These are phyloP conservation scores for Lactifluus hygrophoroides DNA, from an alignment of 768 basidiomycete genomes.

Conservation along the genomic window DNA sequence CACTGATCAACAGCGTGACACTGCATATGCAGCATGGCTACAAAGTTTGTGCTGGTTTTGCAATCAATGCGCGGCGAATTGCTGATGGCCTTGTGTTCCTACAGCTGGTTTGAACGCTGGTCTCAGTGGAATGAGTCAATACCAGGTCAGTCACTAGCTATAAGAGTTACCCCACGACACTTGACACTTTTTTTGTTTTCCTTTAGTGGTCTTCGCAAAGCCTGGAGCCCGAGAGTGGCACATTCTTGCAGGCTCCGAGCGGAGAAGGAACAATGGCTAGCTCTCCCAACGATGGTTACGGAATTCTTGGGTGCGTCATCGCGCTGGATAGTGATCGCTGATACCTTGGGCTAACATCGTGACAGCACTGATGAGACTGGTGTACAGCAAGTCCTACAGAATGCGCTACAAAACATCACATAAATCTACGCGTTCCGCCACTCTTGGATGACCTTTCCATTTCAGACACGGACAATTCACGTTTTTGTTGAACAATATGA, in stretches of 20 bases:
- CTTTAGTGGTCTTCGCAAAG: conserved; percentile 12
- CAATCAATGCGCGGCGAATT: neutral
- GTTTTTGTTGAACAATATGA: neutral
- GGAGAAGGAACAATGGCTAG: neutral
- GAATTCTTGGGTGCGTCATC: conserved; percentile 11
- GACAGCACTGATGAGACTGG: neutral
- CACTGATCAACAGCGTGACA: neutral
- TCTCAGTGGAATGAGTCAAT: conserved; percentile 6
- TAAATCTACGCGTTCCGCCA: neutral
- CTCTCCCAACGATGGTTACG: conserved; percentile 20
- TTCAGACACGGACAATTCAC: neutral
- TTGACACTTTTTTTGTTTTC: neutral
- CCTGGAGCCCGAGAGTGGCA: neutral
- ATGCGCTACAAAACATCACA: neutral
- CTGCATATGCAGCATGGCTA: conserved; percentile 10
- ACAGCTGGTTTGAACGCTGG: conserved; percentile 3
- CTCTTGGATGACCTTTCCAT: neutral
- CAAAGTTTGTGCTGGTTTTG: conserved; percentile 2
- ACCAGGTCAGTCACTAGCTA: conserved; percentile 9
- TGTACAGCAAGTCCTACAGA: conserved; percentile 1
- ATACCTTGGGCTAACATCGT: neutral
- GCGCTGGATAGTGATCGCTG: too few species aligned
- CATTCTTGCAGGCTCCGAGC: conserved; percentile 5
- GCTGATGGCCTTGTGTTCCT: neutral
- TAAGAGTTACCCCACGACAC: neutral